phyloP scores from a whole-genome alignment of 1,284 basidiomycete genomes.

The Meira miltonrushii region DNA sequence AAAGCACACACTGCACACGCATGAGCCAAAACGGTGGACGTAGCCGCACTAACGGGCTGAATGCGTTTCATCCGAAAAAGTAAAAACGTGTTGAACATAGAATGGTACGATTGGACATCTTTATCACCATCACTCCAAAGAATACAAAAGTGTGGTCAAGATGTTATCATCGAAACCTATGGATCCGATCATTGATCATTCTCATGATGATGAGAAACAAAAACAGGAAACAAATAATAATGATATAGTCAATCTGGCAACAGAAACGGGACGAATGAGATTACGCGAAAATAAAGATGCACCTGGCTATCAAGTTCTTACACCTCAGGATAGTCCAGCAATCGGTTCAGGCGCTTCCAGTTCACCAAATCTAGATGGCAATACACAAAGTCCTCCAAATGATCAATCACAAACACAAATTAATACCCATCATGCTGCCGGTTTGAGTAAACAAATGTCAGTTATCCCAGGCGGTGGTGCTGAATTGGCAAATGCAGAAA shows the following conservation, averaged over 20 bases:
- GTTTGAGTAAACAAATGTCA: background rate
- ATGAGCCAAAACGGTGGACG: no score
- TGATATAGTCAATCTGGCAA: slow-evolving; percentile 23
- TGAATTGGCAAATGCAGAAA: slow-evolving; percentile 13
- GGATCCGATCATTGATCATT: slow-evolving; percentile 29
- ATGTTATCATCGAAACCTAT: slow-evolving; percentile 40
- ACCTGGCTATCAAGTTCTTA: slow-evolving; percentile 28
- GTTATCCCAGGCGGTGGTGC: slow-evolving; percentile 15
- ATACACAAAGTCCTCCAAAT: background rate
- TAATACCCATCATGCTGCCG: background rate
- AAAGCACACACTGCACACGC: no score
- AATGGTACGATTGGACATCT: no score
- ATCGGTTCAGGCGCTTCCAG: background rate
- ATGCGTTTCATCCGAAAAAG: no score
- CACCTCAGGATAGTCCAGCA: slow-evolving; percentile 8
- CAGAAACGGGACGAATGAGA: slow-evolving; percentile 25
- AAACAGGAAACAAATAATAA: background rate
- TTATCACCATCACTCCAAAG: no score
- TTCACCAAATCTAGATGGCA: background rate
- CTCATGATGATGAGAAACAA: background rate
- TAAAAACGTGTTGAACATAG: no score
- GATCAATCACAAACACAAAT: background rate
- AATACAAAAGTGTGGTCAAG: no score
- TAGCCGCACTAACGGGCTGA: no score
- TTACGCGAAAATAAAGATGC: slow-evolving; percentile 27